These are phyloP conservation scores for Penstemon davidsonii DNA, from an alignment of 257 asterid genomes.

Conservation along the genomic window DNA sequence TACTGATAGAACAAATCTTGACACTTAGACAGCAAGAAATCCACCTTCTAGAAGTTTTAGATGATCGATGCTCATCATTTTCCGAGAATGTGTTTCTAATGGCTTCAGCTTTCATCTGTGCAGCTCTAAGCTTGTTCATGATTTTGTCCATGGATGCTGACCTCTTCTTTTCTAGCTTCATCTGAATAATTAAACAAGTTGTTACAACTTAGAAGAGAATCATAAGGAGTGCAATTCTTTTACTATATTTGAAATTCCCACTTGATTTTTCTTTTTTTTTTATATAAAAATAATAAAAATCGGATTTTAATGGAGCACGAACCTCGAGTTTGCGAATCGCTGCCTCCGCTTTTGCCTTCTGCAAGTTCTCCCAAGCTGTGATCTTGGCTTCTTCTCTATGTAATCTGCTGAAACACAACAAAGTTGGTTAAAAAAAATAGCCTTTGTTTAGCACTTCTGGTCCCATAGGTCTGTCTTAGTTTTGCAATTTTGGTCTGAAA, in stretches of 20 bases:
- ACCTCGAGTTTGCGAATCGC: conserved; percentile 78
- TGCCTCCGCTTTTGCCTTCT: conserved; percentile 90
- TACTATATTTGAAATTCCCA: too few species aligned
- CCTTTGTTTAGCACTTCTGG: too few species aligned
- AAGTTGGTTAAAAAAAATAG: neutral
- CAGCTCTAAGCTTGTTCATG: conserved; percentile 52
- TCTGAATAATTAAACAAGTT: conserved; percentile 35
- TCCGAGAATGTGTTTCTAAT: conserved; percentile 51
- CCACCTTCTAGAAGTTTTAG: conserved; percentile 24
- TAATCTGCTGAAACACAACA: conserved; percentile 41
- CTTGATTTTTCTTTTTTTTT: too few species aligned
- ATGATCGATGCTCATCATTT: conserved; percentile 30
- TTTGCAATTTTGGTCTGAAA: too few species aligned
- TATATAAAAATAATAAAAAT: neutral
- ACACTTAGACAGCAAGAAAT: conserved; percentile 29
- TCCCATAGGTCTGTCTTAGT: too few species aligned
- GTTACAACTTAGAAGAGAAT: neutral
- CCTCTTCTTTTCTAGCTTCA: conserved; percentile 75
- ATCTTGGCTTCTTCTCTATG: conserved; percentile 76
- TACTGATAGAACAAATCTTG: conserved; percentile 37
- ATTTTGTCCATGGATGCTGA: conserved; percentile 71
- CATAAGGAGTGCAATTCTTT: neutral
- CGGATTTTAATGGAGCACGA: conserved; percentile 1
- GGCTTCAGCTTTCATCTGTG: conserved; percentile 56
- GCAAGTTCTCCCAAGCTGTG: conserved; percentile 87